Conservation (phyloP, 495 filamentous ascomycete species). For the Cladorrhinum samala region DNA sequence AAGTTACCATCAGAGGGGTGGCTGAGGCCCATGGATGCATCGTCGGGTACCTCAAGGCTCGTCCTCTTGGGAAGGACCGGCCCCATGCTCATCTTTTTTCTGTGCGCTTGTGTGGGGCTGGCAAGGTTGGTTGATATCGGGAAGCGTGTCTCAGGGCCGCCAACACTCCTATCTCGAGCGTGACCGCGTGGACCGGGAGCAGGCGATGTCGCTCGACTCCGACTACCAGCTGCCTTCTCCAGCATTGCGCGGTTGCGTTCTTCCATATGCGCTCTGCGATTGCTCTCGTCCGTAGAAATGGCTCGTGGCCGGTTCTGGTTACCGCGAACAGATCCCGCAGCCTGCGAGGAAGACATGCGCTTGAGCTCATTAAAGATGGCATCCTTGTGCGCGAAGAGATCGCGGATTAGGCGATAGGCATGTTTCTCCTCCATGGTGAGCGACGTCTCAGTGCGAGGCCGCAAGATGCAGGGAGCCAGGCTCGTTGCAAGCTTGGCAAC, state of each 20-base stretch:
- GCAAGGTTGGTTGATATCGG: conserved; percentile 70
- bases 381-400: conserved; percentile 90
- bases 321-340: conserved; percentile 39
- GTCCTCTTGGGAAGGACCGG: conserved; percentile 20
- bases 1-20: conserved; percentile 38
- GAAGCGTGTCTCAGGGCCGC: conserved; percentile 75
- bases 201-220: conserved; percentile 70
- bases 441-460: conserved; percentile 76
- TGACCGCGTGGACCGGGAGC: conserved; percentile 53
- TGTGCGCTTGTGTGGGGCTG: conserved; percentile 41
- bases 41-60: conserved; percentile 43
- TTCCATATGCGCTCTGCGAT: conserved; percentile 88
- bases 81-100: conserved; percentile 27
- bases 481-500: conserved; percentile 65
- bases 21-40: conserved; percentile 28
- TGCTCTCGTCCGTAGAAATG: conserved; percentile 93
- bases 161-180: conserved; percentile 75
- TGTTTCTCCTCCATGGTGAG: conserved; percentile 94
- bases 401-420: conserved; percentile 83
- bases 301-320: conserved; percentile 66
- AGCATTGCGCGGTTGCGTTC: conserved; percentile 81
- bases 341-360: conserved; percentile 68
- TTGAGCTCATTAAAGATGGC: conserved; percentile 94
- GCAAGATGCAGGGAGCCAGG: conserved; percentile 83
- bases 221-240: conserved; percentile 46